Percentiles rank a stretch among this genome's conserved stretches.
Conservation (phyloP, 176 grass and related monocot genomes). For the Musa itinerans region DNA sequence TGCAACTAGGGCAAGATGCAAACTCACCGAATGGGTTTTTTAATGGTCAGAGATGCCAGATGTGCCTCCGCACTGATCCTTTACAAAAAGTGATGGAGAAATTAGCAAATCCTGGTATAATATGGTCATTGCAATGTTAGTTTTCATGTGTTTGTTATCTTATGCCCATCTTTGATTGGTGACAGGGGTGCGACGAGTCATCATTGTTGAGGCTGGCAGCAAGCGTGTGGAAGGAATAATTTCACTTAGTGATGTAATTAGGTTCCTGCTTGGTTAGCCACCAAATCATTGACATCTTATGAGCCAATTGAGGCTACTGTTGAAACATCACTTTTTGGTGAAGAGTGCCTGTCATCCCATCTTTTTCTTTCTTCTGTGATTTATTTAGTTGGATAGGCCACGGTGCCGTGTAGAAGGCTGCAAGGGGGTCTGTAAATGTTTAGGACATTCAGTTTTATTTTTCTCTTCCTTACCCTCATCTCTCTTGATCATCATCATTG, state of each 20-base stretch:
- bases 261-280: slow-evolving; percentile 59
- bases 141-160: too few relatives aligned
- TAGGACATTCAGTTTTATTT: background rate
- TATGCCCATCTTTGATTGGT: background rate
- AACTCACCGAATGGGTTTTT: slow-evolving; percentile 61
- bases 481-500: background rate
- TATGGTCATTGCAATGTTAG: background rate
- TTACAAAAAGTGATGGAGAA: slow-evolving; percentile 95
- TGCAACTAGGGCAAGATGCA: slow-evolving; percentile 85
- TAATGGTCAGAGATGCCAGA: slow-evolving; percentile 88
- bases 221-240: slow-evolving; percentile 98
- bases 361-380: background rate
- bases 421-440: background rate
- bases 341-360: background rate
- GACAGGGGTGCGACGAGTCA: slow-evolving; percentile 78
- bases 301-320: background rate
- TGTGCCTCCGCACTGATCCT: slow-evolving; percentile 85
- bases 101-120: slow-evolving; percentile 75
- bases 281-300: background rate
- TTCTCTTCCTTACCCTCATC: background rate
- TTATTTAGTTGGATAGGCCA: background rate
- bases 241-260: slow-evolving; percentile 81
- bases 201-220: slow-evolving; percentile 95
- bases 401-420: background rate
- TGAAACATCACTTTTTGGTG: background rate